Percentiles rank a stretch among this genome's conserved stretches.
Evolutionary conservation across 2,329 filamentous ascomycete genomes (phyloP).

Genomic region (Claviceps cyperi): DNA sequence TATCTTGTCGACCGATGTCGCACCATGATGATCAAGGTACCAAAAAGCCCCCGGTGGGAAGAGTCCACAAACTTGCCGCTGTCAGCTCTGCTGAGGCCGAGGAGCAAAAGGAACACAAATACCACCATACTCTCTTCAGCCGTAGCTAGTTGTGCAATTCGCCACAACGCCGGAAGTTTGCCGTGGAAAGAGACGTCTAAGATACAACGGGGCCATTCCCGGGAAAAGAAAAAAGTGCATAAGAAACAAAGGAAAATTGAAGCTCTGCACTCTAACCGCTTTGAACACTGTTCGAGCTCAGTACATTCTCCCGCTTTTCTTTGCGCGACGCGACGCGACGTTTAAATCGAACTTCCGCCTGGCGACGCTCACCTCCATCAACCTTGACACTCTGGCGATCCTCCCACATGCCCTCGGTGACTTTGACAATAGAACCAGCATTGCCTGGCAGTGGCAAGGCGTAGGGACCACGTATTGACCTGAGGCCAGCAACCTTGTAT

Average conservation of each 20-base stretch:
- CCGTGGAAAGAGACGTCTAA: background rate
- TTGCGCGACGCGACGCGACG: constrained; percentile 65
- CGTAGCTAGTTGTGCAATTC: too few relatives aligned
- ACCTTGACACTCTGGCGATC: constrained; percentile 76
- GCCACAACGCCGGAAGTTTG: too few relatives aligned
- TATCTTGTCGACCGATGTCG: too few relatives aligned
- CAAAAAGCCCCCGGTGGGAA: too few relatives aligned
- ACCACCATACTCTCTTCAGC: too few relatives aligned
- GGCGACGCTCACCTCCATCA: constrained; percentile 87
- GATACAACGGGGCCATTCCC: background rate
- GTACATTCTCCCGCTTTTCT: constrained; percentile 37
- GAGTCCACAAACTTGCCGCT: too few relatives aligned
- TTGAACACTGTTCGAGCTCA: too few relatives aligned
- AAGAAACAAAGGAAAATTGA: background rate
- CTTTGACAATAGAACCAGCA: constrained; percentile 48
- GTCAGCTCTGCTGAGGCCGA: too few relatives aligned
- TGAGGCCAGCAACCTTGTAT: constrained; percentile 53
- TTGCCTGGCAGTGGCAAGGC: constrained; percentile 54
- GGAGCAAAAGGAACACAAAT: too few relatives aligned
- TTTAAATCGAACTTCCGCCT: constrained; percentile 77
- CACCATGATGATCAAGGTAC: too few relatives aligned
- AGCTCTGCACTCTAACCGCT: constrained; percentile 8
- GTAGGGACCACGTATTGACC: constrained; percentile 61
- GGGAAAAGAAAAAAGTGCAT: background rate
- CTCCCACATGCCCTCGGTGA: constrained; percentile 89